Percentiles rank a stretch among this genome's conserved stretches.
Evolutionary conservation across 148 eudicot species (phyloP).

Genomic region (Drosera capensis): DNA sequence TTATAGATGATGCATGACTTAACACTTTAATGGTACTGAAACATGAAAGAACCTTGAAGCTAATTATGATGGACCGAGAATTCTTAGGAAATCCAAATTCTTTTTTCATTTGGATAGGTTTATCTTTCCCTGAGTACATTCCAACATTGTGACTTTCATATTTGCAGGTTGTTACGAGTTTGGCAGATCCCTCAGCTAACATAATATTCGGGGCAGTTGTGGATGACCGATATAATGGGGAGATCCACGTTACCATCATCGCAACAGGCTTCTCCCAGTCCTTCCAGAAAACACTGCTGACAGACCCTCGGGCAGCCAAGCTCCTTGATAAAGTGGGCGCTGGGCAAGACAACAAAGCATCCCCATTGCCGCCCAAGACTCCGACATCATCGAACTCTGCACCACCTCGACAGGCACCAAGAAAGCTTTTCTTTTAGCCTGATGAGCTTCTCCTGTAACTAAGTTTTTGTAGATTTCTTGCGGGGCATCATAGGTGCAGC

Average conservation of each 20-base stretch:
- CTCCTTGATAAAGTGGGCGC: constrained; percentile 29
- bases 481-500: no score
- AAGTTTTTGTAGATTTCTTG: not conserved
- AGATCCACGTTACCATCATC: constrained; percentile 84
- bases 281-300: constrained; percentile 70
- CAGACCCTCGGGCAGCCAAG: constrained; percentile 67
- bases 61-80: no score
- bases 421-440: constrained; percentile 60
- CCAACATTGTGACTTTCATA: not conserved
- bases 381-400: constrained; percentile 20
- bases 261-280: constrained; percentile 96
- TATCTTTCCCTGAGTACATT: no score
- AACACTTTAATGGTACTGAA: no score
- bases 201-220: constrained; percentile 98
- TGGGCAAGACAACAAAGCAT: constrained; percentile 29
- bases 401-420: constrained; percentile 37
- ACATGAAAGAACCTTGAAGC: no score
- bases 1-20: no score
- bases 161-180: constrained; percentile 76
- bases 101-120: not conserved
- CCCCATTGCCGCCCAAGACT: constrained; percentile 17
- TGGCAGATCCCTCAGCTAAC: constrained; percentile 97
- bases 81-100: no score
- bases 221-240: constrained; percentile 93
- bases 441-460: not conserved